Evolutionary conservation across 768 basidiomycete species (phyloP), one percentile per base, ranked within the genome.

Genomic region (Flagelloscypha sp.): DNA sequence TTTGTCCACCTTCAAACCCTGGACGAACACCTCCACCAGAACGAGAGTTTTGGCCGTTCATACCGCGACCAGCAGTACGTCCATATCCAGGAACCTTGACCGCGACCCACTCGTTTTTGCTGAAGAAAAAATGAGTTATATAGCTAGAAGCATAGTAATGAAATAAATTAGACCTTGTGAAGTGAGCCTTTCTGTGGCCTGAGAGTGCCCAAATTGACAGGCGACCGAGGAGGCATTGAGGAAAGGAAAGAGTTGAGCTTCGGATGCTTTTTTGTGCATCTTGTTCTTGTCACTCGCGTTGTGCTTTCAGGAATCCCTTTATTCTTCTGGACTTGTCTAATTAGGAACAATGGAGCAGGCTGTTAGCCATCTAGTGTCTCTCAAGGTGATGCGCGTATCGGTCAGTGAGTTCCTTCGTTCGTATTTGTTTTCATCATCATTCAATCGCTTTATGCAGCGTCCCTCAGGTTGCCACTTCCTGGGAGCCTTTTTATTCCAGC

Each of bases 1-100:
- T 97, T 57, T 97, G 94, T 43, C 95, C 95, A 53, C 95, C 95
- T 58, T 97, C 95, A 44, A 97, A 99, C 5, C 87, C 81, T 18
- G 76, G 68, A 47, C 71, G 74, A 20, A 88, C 84, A 4, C 89
- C 86, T 40, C 82, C 78, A 2, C 93, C 93, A 4, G 88, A 77
- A 43, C 94, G 78, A 24, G 95, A 82, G 41, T 92, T 93, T 59
- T 94, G 90, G 47, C 95, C 95, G 49, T 99, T 99, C 58, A 86
- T 74, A 61, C 95, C 95, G 37, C 89, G 74, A 45, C 89, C 89
- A 7, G 93, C 83, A 1, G 94, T 97, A 42, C 89, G 81, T 44
- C 95, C 95, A 40, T 84, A 75, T 18, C 84, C 84, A 2, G n/a
- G 89, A 90, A 20, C 87, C 87, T 62, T 88, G 84, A 52, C 94